Evolutionary conservation across 208 protist species (phyloP), one percentile per base, ranked within the genome.

Genomic region (Wallacemonas sp.): DNA sequence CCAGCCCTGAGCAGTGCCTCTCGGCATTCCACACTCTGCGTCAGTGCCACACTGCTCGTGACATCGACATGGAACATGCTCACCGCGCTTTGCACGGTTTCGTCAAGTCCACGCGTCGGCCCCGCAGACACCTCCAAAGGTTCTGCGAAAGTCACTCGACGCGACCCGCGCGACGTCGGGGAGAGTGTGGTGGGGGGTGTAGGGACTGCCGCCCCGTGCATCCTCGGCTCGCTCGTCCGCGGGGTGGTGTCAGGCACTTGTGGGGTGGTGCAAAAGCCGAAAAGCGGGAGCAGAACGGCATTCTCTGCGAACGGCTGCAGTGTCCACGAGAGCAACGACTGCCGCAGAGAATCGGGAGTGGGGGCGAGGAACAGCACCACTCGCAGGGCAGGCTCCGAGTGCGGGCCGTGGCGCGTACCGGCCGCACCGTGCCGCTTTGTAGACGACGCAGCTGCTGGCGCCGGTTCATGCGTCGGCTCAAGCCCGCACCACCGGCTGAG

Each of bases 231-330:
- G n/a, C n/a, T n/a, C n/a, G n/a, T n/a, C n/a, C n/a, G n/a, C n/a
- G n/a, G n/a, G n/a, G n/a, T n/a, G n/a, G n/a, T n/a, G n/a, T n/a
- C n/a, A n/a, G n/a, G n/a, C n/a, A n/a, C n/a, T n/a, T n/a, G n/a
- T n/a, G n/a, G n/a, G n/a, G 72, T 38, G 22, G 72, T 50, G 37
- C 79, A 76, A 10, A 88, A 66, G 33, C 61, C 76, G 44, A 93
- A 76, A 0, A 93, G 67, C 9, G 87, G 81, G 34, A 82, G 67
- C 64, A 90, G 63, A n/a, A 73, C 66, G 19, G 71, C 79, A 74
- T 93, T 81, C 52, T 89, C 78, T 38, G 55, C 65, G 62, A 82
- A 85, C 5, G 87, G 69, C 19, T 74, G 71, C 44, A 55, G 50
- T 52, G 76, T 79, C 83, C 83, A 93, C 58, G 81, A 90, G 22